phyloP scores from a whole-genome alignment of 129 eudicot species.

The Centrapalus pauciflorus region DNA sequence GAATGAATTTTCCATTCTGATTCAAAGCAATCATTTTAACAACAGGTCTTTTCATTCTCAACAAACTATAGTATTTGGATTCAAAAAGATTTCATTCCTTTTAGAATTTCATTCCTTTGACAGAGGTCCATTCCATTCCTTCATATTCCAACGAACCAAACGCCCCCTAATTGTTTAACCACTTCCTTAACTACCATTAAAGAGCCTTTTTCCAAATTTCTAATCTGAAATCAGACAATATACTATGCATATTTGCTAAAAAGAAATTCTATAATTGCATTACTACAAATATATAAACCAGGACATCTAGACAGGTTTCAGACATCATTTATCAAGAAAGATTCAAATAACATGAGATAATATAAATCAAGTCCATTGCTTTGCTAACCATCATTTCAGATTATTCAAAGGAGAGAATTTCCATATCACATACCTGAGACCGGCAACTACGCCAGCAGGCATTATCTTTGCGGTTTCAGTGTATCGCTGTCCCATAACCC shows the following conservation, averaged over 20 bases:
- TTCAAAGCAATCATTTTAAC: too few relatives aligned
- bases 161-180: too few relatives aligned
- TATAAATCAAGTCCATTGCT: not conserved
- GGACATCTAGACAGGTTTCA: not conserved
- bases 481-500: conserved; percentile 84
- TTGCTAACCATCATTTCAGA: not conserved
- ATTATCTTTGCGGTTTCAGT: conserved; percentile 68
- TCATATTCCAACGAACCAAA: too few relatives aligned
- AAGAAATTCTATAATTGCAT: not conserved
- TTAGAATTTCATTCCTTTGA: too few relatives aligned
- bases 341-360: not conserved
- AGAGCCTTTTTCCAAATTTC: not conserved
- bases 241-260: not conserved
- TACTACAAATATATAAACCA: not conserved
- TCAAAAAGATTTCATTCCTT: too few relatives aligned
- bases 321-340: not conserved
- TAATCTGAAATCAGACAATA: not conserved
- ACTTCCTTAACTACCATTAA: not conserved
- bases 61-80: too few relatives aligned
- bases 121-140: too few relatives aligned
- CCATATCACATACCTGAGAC: conserved; percentile 54
- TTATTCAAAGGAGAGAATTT: not conserved
- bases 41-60: too few relatives aligned
- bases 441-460: conserved; percentile 92
- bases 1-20: too few relatives aligned